Percentiles rank a stretch among this genome's conserved stretches.
Evolutionary conservation across 306 rosid genomes (phyloP).

Genomic region (Ormosia emarginata): DNA sequence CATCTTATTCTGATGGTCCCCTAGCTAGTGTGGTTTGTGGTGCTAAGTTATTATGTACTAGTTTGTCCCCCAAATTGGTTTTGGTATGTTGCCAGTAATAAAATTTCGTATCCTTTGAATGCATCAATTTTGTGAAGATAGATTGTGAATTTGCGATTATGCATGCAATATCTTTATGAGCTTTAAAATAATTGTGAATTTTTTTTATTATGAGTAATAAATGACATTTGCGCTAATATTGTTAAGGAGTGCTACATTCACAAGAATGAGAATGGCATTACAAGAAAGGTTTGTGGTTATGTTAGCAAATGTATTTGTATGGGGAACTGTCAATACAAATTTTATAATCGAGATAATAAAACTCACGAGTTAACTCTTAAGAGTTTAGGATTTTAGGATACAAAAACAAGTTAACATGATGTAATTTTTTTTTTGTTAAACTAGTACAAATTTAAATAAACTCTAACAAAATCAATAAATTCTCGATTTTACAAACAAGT

Average conservation of each 20-base stretch:
- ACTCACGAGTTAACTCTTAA: no score
- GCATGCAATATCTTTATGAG: not conserved
- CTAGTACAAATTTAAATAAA: no score
- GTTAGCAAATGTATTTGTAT: not conserved
- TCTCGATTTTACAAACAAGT: no score
- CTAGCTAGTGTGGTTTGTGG: slow-evolving; percentile 11
- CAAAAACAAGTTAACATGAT: no score
- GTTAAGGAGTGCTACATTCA: not conserved
- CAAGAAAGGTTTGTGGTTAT: not conserved
- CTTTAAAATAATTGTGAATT: not conserved
- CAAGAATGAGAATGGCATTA: not conserved
- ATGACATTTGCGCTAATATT: not conserved
- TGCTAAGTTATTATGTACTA: slow-evolving; percentile 5
- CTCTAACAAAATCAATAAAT: no score
- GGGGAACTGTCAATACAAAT: not conserved
- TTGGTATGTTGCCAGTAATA: slow-evolving; percentile 18
- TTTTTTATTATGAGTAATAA: no score
- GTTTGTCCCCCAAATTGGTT: not conserved
- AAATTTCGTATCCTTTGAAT: not conserved
- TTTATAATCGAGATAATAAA: not conserved
- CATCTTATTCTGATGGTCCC: not conserved
- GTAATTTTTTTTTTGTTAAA: no score
- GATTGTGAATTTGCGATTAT: not conserved
- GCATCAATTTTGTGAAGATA: not conserved
- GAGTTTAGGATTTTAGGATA: no score